phyloP scores from a whole-genome alignment of 805 yeast species.

The Cyberlindnera mrakii region DNA sequence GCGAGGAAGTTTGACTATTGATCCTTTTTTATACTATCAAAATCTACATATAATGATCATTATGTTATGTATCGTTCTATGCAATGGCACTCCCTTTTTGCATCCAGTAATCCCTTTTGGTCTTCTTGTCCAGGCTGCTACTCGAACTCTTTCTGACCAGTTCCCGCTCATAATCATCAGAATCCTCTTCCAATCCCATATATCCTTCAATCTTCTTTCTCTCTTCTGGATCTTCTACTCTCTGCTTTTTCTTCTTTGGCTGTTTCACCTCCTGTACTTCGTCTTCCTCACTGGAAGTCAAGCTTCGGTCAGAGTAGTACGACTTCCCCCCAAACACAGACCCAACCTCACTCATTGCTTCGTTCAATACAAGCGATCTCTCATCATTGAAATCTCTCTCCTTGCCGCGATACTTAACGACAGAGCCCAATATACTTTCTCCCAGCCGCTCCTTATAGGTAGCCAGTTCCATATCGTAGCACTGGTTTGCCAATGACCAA shows the following conservation, averaged over 20 bases:
- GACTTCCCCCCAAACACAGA: slow-evolving; percentile 1
- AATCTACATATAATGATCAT: no score
- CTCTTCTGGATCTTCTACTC: slow-evolving; percentile 5
- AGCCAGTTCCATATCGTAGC: slow-evolving; percentile 65
- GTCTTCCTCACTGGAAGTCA: slow-evolving; percentile 13
- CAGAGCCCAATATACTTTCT: slow-evolving; percentile 71
- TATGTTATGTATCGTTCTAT: background rate
- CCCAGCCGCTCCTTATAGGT: slow-evolving; percentile 63
- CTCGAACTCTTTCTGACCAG: slow-evolving; percentile 6
- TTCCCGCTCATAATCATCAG: slow-evolving; percentile 17
- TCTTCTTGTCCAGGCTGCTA: slow-evolving; percentile 15
- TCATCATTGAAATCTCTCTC: slow-evolving; percentile 76
- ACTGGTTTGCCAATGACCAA: slow-evolving; percentile 65
- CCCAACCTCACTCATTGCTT: slow-evolving; percentile 39
- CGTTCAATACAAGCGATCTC: slow-evolving; percentile 53
- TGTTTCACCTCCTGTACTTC: slow-evolving; percentile 5
- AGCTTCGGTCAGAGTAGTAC: slow-evolving; percentile 4
- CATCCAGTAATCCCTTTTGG: slow-evolving; percentile 32
- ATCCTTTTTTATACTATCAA: background rate
- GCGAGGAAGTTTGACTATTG: slow-evolving; percentile 19
- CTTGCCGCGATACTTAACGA: slow-evolving; percentile 68
- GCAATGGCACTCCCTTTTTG: slow-evolving; percentile 27
- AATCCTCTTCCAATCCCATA: slow-evolving; percentile 18
- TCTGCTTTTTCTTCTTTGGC: slow-evolving; percentile 1
- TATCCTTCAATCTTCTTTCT: slow-evolving; percentile 12